These are phyloP conservation scores for Eucalyptus globulus DNA, from an alignment of 345 rosid species.

Conservation along the genomic window DNA sequence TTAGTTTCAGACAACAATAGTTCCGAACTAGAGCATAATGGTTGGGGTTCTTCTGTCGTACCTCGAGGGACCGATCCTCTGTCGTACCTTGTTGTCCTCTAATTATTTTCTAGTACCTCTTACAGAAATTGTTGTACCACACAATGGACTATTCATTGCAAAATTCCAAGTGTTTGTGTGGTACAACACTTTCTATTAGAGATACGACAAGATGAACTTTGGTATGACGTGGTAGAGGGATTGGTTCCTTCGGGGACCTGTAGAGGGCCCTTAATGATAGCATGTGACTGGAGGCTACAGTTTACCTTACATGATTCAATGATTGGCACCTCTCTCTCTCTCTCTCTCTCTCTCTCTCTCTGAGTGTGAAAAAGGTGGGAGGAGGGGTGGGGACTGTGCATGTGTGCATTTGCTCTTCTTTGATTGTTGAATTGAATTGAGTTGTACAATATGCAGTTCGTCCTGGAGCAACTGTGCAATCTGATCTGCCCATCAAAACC, in stretches of 20 bases:
- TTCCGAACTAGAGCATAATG: not conserved
- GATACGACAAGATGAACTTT: not conserved
- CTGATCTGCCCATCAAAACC: slow-evolving; percentile 97
- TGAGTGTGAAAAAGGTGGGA: not conserved
- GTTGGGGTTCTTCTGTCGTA: not conserved
- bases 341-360: not conserved
- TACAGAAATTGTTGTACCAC: not conserved
- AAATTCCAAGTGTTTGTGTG: not conserved
- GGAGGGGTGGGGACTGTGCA: not conserved
- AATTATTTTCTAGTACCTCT: not conserved
- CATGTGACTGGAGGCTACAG: not conserved
- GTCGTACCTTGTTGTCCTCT: not conserved
- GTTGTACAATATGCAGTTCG: slow-evolving; percentile 53
- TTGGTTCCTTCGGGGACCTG: not conserved
- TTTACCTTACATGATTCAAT: not conserved
- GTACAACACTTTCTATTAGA: not conserved
- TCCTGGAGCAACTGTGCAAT: slow-evolving; percentile 97
- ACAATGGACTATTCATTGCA: not conserved
- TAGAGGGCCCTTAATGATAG: not conserved
- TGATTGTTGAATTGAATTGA: not conserved
- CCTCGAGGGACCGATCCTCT: not conserved
- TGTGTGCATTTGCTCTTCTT: not conserved
- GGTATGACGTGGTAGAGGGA: not conserved
- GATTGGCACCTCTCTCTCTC: not conserved
- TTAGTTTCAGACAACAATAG: not conserved